Percentiles rank a stretch among this genome's conserved stretches.
phyloP scores from a whole-genome alignment of 768 basidiomycete species.

The Suillus plorans region DNA sequence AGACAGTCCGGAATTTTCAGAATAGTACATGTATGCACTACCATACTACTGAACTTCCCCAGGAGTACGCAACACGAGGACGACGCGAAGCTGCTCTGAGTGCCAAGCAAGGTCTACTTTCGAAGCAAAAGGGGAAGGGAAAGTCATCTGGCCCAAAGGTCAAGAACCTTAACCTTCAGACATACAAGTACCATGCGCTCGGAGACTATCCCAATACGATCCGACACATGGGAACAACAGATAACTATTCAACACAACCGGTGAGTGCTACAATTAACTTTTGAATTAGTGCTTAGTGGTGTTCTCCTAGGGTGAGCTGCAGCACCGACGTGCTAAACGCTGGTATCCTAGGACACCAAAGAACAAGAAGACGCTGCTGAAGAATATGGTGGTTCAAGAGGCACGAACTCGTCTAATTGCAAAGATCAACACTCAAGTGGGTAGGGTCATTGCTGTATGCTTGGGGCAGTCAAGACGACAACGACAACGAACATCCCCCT shows the following conservation, averaged over 20 bases:
- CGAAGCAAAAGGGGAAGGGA: no score
- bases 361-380: conserved; percentile 12
- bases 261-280: conserved; percentile 8
- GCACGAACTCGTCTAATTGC: conserved; percentile 16
- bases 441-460: not conserved
- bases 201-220: conserved; percentile 5
- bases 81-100: no score
- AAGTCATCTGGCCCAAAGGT: no score
- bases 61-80: no score
- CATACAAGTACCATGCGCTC: conserved; percentile 13
- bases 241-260: conserved; percentile 31
- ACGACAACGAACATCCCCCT: not conserved
- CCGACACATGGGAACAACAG: not conserved
- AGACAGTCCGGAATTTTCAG: no score
- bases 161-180: conserved; percentile 3
- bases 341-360: conserved; percentile 38
- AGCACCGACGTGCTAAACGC: conserved; percentile 36
- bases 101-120: no score
- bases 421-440: conserved; percentile 10
- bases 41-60: no score
- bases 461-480: no score
- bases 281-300: not conserved
- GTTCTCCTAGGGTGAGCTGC: conserved; percentile 33
- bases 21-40: no score
- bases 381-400: conserved; percentile 29